Conservation (phyloP, 306 rosid genomes). For the Trichosanthes cucumerina region DNA sequence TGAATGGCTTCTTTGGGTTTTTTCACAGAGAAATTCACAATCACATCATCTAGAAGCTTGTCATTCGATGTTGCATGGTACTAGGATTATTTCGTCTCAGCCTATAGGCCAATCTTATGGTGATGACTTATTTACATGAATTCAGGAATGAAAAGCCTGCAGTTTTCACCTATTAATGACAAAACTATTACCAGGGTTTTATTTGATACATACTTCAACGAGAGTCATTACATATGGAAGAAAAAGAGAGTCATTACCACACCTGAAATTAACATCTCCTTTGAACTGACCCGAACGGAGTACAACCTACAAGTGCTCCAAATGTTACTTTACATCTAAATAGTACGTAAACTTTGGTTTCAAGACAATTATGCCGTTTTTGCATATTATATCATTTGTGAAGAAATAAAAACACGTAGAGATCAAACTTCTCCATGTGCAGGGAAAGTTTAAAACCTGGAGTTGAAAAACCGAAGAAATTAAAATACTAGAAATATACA, state of each 20-base stretch:
- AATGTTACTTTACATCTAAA: background rate
- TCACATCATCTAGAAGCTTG: background rate
- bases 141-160: background rate
- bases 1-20: background rate
- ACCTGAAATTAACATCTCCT: constrained; percentile 91
- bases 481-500: background rate
- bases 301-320: constrained; percentile 40
- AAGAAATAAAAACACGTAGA: background rate
- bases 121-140: background rate
- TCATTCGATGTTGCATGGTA: background rate
- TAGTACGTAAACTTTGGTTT: background rate
- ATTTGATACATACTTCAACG: background rate
- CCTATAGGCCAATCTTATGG: background rate
- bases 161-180: background rate
- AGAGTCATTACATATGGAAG: background rate
- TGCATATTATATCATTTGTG: background rate
- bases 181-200: background rate
- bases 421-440: background rate
- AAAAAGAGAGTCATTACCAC: constrained; percentile 18
- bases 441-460: background rate
- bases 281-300: constrained; percentile 70
- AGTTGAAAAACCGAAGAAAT: background rate
- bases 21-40: background rate
- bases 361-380: background rate
- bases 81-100: background rate